Evolutionary conservation across 2,329 filamentous ascomycete genomes (phyloP), one percentile per base, ranked within the genome.

Genomic region (Dothistroma septosporum): DNA sequence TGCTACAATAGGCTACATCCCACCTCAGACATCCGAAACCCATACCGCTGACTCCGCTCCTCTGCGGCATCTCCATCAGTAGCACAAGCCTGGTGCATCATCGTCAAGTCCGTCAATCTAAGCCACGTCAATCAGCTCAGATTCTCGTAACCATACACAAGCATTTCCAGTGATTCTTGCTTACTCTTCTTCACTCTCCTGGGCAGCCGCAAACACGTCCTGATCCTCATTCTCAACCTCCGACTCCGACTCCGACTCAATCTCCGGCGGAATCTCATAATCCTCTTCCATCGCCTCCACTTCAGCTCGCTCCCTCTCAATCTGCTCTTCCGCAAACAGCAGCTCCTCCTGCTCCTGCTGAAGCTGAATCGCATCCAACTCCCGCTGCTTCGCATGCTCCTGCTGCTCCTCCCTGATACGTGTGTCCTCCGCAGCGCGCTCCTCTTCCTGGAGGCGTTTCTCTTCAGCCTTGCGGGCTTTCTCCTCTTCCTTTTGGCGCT

Each of bases 251-350:
- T 44, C 41, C n/a, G 14, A 44, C 14, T 44, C 37, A n/a, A 16
- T 14, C 37, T 44, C 41, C n/a, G 41, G 41, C n/a, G 41, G 41
- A 9, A 44, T 44, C 16, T 16, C 16, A 12, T 12, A 37, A 61
- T 72, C 67, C 37, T 66, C 68, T 14, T 44, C 55, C 57, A 70
- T 67, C 9, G 63, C 41, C 66, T 53, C 55, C 67, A 64, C 59
- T 16, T 61, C 59, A 4, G 57, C 55, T 21, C 70, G 67, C 58
- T 69, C 67, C 54, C 61, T 60, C 0, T 66, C 68, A 5, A 61
- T 44, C 21, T 58, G 46, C 24, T 53, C 58, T 19, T 62, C 63
- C n/a, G 14, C 41, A 19, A 44, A 44, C 41, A 44, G 4, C 4
- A 44, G 16, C 41, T 64, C 53, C 28, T 59, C 50, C 32, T 60